Evolutionary conservation across 768 basidiomycete genomes (phyloP), one percentile per base, ranked within the genome.

Genomic region (Phaffia australis): DNA sequence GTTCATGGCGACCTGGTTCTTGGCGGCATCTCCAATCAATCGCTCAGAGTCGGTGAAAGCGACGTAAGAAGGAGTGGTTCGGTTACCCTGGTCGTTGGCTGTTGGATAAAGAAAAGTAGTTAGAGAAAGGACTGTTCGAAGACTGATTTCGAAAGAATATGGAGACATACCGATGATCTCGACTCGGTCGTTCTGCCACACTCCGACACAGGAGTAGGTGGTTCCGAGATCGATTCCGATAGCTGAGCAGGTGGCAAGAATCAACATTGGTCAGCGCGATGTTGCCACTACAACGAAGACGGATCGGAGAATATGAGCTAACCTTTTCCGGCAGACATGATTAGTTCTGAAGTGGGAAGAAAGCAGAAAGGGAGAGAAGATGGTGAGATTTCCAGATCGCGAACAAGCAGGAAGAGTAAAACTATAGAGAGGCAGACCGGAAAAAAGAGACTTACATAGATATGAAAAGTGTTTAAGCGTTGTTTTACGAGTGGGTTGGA

Each of bases 101-200:
- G 73, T 71, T 68, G 72, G 25, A 50, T 42, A 21, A 46, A 49
- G 55, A 27, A 47, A 48, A 30, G 21, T 60, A 56, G 65, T 30
- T 18, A n/a, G 46, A 27, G 3, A 35, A 42, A 11, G 54, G 19
- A n/a, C 21, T 56, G 30, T 19, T 54, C 11, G 35, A 42, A 42
- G 35, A 42, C 35, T 42, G 35, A 42, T 5, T 4, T 4, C 35
- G 35, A 46, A 29, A 46, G n/a, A 70, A n/a, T 8, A 65, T 35
- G 15, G 32, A 25, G 54, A 42, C 71, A 72, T 60, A 74, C 71
- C 75, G 77, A 97, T 97, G 81, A 97, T 97, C 79, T 98, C 93
- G 74, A 98, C 93, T 75, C 94, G 91, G 84, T 98, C 94, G 79
- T 95, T 92, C 83, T 94, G 90, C 93, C 93, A 97, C 75, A 98